Base-by-base conservation (phyloP, 306 rosid genomes). In the Ormosia semicastrata region DNA sequence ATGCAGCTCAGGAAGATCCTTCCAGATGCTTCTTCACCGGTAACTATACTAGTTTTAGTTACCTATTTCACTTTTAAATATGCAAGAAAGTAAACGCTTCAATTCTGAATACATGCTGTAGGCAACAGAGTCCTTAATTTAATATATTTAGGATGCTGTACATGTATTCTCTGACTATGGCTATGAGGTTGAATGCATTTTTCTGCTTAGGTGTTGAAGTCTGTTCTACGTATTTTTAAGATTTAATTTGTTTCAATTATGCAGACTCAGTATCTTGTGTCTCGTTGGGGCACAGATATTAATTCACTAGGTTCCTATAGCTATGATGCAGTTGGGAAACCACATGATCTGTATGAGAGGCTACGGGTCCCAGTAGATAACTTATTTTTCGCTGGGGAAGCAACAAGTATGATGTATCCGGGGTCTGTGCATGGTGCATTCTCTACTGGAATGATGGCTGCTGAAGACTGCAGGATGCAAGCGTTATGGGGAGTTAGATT, bases 381-480 rank as follows among this genome's bases (percentile, higher is more conserved):
- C 93, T 75, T 96, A 78, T 96, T 96, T 89, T 96, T 96, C 78
- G 99, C 99, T 0, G 99, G 99, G 80, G 99, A 96, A 86, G 99
- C 99, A 34, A 96, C 97, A 24, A 96, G 99, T 65, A 33, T 66
- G 40, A 66, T 77, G 85, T 90, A 86, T 83, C 94, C 98, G 0
- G 99, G 99, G 75, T 93, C 99, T 14, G 97, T 93, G 79, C 99
- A 96, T 8, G 99, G 99, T 73, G 99, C 99, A 3, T 96, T 62
- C 39, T 81, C 94, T 18, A 96, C 99, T 18, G 99, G 98, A 70
- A 73, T 84, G 71, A 91, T 96, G 99, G 99, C 99, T 13, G 99
- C 98, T 0, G 99, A 96, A 76, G 99, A 89, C 88, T 96, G 99
- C 85, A 88, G 99, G 82, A 93, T 96, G 98, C 94, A 98, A 96